Base-by-base conservation (phyloP, 306 rosid genomes). In the Dalbergia cultrata region DNA sequence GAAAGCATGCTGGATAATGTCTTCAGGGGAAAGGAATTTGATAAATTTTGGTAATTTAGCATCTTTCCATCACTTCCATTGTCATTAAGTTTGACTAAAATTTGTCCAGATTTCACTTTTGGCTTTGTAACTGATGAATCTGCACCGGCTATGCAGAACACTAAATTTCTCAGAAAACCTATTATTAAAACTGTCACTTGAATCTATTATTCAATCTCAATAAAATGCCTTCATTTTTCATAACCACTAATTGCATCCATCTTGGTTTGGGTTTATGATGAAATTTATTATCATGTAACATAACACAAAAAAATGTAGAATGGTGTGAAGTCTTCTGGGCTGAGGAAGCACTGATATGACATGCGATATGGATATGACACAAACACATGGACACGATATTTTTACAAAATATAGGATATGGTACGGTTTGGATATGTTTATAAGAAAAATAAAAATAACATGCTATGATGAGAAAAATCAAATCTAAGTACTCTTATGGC, bases 191-290 rank as follows among this genome's bases (percentile, higher is more conserved):
- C 18, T 59, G 80, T 60, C 34, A 16, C 49, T 57, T 0, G 22
- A 21, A 33, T 76, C 41, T 70, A 52, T 84, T 33, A 43, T 70
- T 77, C 64, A 60, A 11, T 54, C 21, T 8, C 54, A 57, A 44
- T 21, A 26, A 17, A 73, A 44, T 26, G 62, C 31, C 31, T 26
- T 2, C 31, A 26, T 26, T 26, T 26, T 26, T 26, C 59, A 53
- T 78, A 33, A 47, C 53, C 61, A 54, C 53, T 14, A 65, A 2
- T 5, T 47, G 31, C 31, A 61, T 64, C 19, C 66, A 22, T 41
- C 13, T 26, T 9, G 50, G 17, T 39, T 13, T 63, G 39, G 59
- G 6, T 70, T 26, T 26, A 41, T 45, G 64, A 67, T 72, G 80
- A 65, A 56, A 65, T 44, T 13, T 65, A 31, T 64, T 31, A 39